Evolutionary conservation across 225 moss, liverwort and hornwort genomes (phyloP).

Genomic region (Neckera pumila): DNA sequence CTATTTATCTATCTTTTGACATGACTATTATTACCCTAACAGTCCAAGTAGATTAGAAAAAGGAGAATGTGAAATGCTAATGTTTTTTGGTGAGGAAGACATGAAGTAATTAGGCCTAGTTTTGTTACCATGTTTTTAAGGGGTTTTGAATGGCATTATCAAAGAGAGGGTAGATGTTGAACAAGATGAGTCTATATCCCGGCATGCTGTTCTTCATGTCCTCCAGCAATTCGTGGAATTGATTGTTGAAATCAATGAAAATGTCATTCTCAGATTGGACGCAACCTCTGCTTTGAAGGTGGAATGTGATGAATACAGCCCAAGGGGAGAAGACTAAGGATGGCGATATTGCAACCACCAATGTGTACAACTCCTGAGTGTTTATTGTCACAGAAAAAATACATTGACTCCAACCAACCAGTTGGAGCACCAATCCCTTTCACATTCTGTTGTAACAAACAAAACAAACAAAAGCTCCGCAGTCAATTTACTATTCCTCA

Average conservation of each 20-base stretch:
- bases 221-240: neutral
- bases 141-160: constrained; percentile 35
- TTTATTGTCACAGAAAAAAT: neutral
- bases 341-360: constrained; percentile 34
- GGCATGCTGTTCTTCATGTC: constrained; percentile 25
- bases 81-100: too few relatives aligned
- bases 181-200: constrained; percentile 19
- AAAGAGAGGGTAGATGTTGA: constrained; percentile 29
- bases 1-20: too few relatives aligned
- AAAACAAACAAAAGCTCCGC: neutral
- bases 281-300: constrained; percentile 6
- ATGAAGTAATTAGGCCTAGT: neutral
- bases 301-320: constrained; percentile 51
- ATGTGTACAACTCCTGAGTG: constrained; percentile 28
- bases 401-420: neutral
- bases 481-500: neutral
- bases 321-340: constrained; percentile 34
- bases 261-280: constrained; percentile 17
- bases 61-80: neutral
- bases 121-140: constrained; percentile 25
- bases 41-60: too few relatives aligned
- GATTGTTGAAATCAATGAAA: constrained; percentile 2
- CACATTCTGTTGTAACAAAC: constrained; percentile 29
- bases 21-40: neutral
- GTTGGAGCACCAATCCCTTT: constrained; percentile 26